Base-by-base conservation (phyloP, 2,329 filamentous ascomycete species). In the Colletotrichum caudatum region DNA sequence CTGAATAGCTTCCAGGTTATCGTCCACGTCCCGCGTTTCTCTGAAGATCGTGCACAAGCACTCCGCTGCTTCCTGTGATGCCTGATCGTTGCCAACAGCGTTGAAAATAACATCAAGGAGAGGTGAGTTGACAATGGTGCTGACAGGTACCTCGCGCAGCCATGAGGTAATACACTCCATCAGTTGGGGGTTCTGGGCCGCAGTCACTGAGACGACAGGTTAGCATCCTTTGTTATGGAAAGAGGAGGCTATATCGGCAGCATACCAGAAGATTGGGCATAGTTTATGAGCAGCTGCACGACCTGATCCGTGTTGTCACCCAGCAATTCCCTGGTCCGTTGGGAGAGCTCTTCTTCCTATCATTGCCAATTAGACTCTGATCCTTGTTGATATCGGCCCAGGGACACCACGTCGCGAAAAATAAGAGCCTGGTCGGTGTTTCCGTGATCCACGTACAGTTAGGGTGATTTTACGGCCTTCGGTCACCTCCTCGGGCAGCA, bases 401-500 rank as follows among this genome's bases (percentile, higher is more conserved):
- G 77, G 75, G 77, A 78, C 75, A 78, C 75, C 77, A 76, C 78
- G 78, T 79, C 78, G 79, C 76, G 70, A 69, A 74, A 76, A 77
- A 76, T 74, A 77, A 74, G 72, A 77, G 76, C 73, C 77, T 77
- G 78, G 83, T 82, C 83, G 85, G 81, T 84, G 80, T 80, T 78
- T 84, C 77, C 81, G 86, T 85, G 86, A 86, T 92, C 91, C 89
- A 95, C 94, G 86, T 96, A 97, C 95, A 90, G 94, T 95, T 85
- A 99, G 89, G 88, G 94, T 97, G 88, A 99, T 98, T 87, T 98
- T 99, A 84, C 96, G 94, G 85, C 96, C 96, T 88, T 99, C 95
- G 77, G 94, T 98, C 80, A 99, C 96, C 88, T 99, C 96, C 87
- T 99, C 96, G 68, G 96, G 96, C 75, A 99, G 91, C 78, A 99